Evolutionary conservation across 1,139 yeast genomes (phyloP).

Genomic region (Nadsonia starkeyi-henricii): DNA sequence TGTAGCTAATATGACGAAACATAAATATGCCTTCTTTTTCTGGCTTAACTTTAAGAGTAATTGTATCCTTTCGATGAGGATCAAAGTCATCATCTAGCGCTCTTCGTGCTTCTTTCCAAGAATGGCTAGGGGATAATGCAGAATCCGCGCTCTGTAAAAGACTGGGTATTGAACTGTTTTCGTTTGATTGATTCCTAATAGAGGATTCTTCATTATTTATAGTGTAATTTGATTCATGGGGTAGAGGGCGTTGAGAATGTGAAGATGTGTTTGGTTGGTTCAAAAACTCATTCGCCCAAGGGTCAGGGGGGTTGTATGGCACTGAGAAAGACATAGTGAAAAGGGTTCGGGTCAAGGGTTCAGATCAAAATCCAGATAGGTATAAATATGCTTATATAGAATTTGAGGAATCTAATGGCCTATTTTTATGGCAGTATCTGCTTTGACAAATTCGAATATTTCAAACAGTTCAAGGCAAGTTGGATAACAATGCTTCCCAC

Average conservation of each 20-base stretch:
- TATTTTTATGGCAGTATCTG: too few species aligned
- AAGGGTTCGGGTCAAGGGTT: too few species aligned
- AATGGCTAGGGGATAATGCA: neutral
- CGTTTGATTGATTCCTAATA: too few species aligned
- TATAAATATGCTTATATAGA: too few species aligned
- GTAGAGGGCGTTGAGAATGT: neutral
- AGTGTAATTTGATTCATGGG: neutral
- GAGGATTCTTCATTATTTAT: too few species aligned
- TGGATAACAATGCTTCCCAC: too few species aligned
- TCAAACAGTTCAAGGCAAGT: too few species aligned
- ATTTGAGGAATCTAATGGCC: too few species aligned
- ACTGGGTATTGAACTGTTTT: too few species aligned
- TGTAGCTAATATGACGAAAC: slow-evolving; percentile 79
- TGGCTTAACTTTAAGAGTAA: slow-evolving; percentile 63
- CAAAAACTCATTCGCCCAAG: neutral
- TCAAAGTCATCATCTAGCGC: neutral
- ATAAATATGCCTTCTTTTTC: slow-evolving; percentile 74
- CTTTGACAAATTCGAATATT: too few species aligned
- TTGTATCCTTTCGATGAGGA: slow-evolving; percentile 28
- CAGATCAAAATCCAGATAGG: too few species aligned
- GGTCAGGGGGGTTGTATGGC: neutral
- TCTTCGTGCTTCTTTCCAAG: neutral
- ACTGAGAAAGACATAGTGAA: neutral
- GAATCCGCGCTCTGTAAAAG: neutral
- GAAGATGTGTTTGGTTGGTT: neutral